Percentiles rank a stretch among this genome's conserved stretches.
These are phyloP conservation scores for Pachysandra terminalis DNA, from an alignment of 164 flowering plant species.

Conservation along the genomic window DNA sequence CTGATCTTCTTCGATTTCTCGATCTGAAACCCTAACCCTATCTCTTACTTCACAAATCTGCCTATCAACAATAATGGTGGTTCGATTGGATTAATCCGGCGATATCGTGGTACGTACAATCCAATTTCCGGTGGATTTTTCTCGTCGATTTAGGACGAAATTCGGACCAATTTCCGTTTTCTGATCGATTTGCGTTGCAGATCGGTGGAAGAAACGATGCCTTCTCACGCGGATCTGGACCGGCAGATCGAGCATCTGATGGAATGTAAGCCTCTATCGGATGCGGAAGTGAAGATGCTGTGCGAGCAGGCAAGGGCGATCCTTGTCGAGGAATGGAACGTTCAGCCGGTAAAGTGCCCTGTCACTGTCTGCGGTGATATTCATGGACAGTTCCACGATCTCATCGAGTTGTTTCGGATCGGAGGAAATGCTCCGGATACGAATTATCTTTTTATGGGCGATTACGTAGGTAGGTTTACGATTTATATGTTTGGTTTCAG, in stretches of 20 bases:
- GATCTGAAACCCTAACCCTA: constrained; percentile 1
- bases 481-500: neutral
- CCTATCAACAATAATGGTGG: constrained; percentile 1
- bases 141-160: neutral
- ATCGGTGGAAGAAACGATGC: constrained; percentile 27
- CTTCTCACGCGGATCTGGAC: constrained; percentile 42
- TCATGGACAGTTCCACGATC: constrained; percentile 46
- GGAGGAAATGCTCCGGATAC: constrained; percentile 46
- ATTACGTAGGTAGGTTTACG: constrained; percentile 35
- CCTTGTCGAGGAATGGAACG: constrained; percentile 45
- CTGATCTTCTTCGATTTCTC: neutral
- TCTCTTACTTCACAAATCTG: neutral
- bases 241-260: constrained; percentile 45
- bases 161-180: neutral
- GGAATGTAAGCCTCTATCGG: constrained; percentile 38
- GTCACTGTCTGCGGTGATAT: constrained; percentile 52
- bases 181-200: constrained; percentile 8
- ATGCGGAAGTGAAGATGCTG: constrained; percentile 37
- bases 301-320: constrained; percentile 42
- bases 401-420: constrained; percentile 42
- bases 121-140: constrained; percentile 1
- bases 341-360: constrained; percentile 45
- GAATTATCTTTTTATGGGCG: constrained; percentile 48
- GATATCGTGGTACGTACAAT: constrained; percentile 3
- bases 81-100: constrained; percentile 4